Evolutionary conservation across 495 filamentous ascomycete genomes (phyloP), one percentile per base, ranked within the genome.

Genomic region (Sordaria brevicollis): DNA sequence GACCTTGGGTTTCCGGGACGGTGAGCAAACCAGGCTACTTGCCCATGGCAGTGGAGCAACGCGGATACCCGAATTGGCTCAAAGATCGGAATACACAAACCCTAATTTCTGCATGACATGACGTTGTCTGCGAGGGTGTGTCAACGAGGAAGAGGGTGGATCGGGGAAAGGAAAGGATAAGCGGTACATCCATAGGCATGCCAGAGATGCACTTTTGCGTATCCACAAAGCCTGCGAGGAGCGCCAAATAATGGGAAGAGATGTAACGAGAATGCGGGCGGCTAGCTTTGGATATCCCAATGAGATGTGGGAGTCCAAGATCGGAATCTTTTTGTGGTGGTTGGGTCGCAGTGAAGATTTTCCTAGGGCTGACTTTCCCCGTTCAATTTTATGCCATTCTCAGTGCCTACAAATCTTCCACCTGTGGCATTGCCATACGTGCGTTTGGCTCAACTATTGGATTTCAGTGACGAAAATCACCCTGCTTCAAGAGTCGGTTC

Each of bases 51-150:
- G 72, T 73, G 74, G 75, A 72, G 75, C 62, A 68, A 37, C 17
- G 31, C 67, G 66, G 71, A 66, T 39, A 67, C 70, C 71, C 68
- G 68, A 71, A 69, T 68, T 66, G 68, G 33, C n/a, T 38, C 68
- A 72, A 43, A 67, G 43, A 57, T 67, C 65, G 49, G 34, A 65
- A 57, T 54, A 62, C 38, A 49, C 67, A 67, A 68, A 70, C 33
- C 62, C 67, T 66, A 65, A 35, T 66, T 72, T 68, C 74, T 68
- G 73, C 74, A 76, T 76, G 73, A 75, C 76, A 77, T 74, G 70
- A 77, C 71, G 71, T 68, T 65, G 35, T 33, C 68, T 62, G 57
- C 70, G 66, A 70, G 68, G 62, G 65, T 65, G 49, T 41, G 25
- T 66, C 54, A 65, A 68, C 68, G 65, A 68, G 33, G 65, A 70